Base-by-base conservation (phyloP, 305 asterid species). In the Fraxinus paxiana region DNA sequence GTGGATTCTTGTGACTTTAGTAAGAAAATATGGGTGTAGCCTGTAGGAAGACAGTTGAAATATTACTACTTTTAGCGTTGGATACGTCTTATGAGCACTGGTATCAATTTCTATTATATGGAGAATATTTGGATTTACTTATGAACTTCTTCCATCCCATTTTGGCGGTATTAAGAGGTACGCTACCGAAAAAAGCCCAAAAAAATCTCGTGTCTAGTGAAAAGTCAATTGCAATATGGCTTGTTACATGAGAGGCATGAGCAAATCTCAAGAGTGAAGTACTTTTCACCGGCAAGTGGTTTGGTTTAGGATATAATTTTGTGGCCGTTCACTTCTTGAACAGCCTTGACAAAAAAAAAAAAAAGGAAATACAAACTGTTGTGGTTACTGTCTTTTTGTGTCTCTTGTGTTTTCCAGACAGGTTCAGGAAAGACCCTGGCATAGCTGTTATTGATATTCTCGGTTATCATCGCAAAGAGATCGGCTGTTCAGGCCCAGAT, bases 401-500 rank as follows among this genome's bases (percentile, higher is more conserved):
- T 61, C 38, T 59, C 77, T 59, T 84, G 78, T 84, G 76, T 81
- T 77, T 80, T 90, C 87, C 88, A 95, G 99, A 95, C 99, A 90
- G 98, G 99, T 89, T 95, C 99, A 69, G 99, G 98, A 76, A 95
- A 95, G 88, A 95, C 99, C 51, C 87, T 95, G 77, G 97, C 97
- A 12, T 95, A 94, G 84, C 86, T 95, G 56, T 92, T 95, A 54
- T 88, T 86, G 88, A 83, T 94, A 76, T 89, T 91, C 83, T 91
- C 98, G 31, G 89, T 82, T 61, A 83, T 93, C 81, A 83, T 89
- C 76, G 85, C 90, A 67, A 90, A 91, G 80, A 90, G 96, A 85
- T 92, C 95, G 13, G 88, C 93, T 6, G 93, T 95, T 77, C 99
- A 95, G 87, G 97, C 98, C 63, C 85, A 90, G 84, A 90, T 95